Evolutionary conservation across 805 yeast genomes (phyloP), one percentile per base, ranked within the genome.

Genomic region (Saturnispora silvae): DNA sequence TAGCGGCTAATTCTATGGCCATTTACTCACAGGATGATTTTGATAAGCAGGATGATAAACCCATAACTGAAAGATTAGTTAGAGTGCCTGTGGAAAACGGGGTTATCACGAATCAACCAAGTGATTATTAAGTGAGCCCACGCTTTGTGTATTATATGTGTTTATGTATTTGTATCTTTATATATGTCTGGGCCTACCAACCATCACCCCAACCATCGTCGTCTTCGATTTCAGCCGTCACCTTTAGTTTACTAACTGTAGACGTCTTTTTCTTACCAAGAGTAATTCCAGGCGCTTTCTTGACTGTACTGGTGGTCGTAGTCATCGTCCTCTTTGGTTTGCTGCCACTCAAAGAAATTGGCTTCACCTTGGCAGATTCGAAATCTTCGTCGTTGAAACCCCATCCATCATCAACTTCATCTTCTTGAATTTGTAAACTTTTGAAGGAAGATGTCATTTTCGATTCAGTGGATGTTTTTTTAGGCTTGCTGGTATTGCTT

Each of bases 51-150:
- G 9, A 7, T 5, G 20, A 20, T 13, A 63, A 57, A 3, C 79
- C 82, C 2, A 55, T 74, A 31, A 84, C 87, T 1, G 87, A 78
- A 48, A 63, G 81, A 0, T 56, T 80, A 44, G 79, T 80, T 3
- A 61, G 87, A 34, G 64, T 80, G 23, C 64, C 68, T 33, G 51
- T 75, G 13, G 65, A 67, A 30, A 62, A 66, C 14, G 58, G 55
- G 6, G 60, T 68, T 2, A 55, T 46, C 15, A 67, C 41, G 45
- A 20, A 34, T 28, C 37, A 37, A 13, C n/a, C n/a, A n/a, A n/a
- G n/a, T n/a, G n/a, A n/a, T n/a, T n/a, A n/a, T n/a, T n/a, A n/a
- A n/a, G n/a, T n/a, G n/a, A n/a, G n/a, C n/a, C n/a, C n/a, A n/a
- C n/a, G n/a, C n/a, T n/a, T n/a, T 25, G 7, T 7, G n/a, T 25